A percentile compares a stretch with the other conserved stretches of the same genome.
Conservation (phyloP, 495 filamentous ascomycete species). For the Podospora australis region DNA sequence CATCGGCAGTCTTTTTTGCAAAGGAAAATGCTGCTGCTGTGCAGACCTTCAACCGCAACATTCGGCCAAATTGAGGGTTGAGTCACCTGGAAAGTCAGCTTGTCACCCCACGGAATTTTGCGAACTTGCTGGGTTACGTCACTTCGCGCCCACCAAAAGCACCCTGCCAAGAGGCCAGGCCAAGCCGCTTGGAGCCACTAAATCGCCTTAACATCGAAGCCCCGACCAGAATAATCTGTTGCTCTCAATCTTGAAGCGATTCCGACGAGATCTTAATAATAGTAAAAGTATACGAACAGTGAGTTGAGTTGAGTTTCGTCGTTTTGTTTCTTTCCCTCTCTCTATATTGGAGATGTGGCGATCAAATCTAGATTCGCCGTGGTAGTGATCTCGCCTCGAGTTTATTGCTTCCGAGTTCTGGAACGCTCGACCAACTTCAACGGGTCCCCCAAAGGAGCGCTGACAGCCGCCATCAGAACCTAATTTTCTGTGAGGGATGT, state of each 20-base stretch:
- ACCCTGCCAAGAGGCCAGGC: not conserved
- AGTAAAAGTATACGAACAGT: too few species aligned
- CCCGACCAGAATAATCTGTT: too few species aligned
- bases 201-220: conserved; percentile 1
- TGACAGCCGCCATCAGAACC: not conserved
- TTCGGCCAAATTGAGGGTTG: not conserved
- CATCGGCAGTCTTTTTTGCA: conserved; percentile 4
- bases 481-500: not conserved
- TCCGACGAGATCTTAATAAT: too few species aligned
- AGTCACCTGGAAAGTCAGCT: conserved; percentile 9
- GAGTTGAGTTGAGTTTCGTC: too few species aligned
- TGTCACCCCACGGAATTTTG: conserved; percentile 3
- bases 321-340: too few species aligned
- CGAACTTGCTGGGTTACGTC: conserved; percentile 9
- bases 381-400: not conserved
- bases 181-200: conserved; percentile 1
- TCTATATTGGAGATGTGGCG: too few species aligned
- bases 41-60: not conserved
- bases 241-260: too few species aligned
- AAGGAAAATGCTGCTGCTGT: too few species aligned
- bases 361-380: not conserved
- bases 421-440: not conserved
- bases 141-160: conserved; percentile 3
- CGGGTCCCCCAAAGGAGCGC: not conserved
- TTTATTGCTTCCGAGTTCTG: not conserved